Evolutionary conservation across 2,329 filamentous ascomycete species (phyloP).

Genomic region (Ilyonectria mors-panacis): DNA sequence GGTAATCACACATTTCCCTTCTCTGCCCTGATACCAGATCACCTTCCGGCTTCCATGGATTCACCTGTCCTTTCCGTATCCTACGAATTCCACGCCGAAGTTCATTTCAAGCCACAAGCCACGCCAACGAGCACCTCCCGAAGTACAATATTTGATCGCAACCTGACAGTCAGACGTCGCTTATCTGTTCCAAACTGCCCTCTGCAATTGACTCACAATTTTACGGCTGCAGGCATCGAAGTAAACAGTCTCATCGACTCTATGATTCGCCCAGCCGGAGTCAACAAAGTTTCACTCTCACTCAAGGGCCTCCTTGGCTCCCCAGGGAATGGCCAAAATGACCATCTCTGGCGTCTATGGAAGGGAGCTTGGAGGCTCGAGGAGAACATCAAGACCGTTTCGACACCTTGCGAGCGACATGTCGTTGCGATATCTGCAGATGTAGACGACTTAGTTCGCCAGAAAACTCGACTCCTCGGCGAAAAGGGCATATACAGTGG

Average conservation of each 20-base stretch:
- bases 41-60: constrained; percentile 85
- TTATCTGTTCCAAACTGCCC: constrained; percentile 79
- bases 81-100: constrained; percentile 82
- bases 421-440: constrained; percentile 38
- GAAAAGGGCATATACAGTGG: constrained; percentile 84
- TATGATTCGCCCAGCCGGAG: constrained; percentile 85
- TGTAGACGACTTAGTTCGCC: constrained; percentile 40
- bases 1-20: constrained; percentile 76
- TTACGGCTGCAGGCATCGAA: constrained; percentile 92
- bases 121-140: constrained; percentile 51
- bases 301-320: constrained; percentile 76
- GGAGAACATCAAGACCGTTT: constrained; percentile 83
- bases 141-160: constrained; percentile 73
- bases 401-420: constrained; percentile 84
- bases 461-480: constrained; percentile 82
- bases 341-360: constrained; percentile 84
- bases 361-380: constrained; percentile 94
- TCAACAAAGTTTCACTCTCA: constrained; percentile 62
- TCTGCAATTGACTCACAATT: constrained; percentile 79
- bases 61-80: constrained; percentile 79
- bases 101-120: constrained; percentile 69
- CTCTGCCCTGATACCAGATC: constrained; percentile 85
- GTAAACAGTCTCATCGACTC: constrained; percentile 84
- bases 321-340: constrained; percentile 76
- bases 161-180: constrained; percentile 82